A percentile compares a stretch with the other conserved stretches of the same genome.
These are phyloP conservation scores for Actinomortierella ambigua DNA, from an alignment of 371 early-diverging fungal species.

Conservation along the genomic window DNA sequence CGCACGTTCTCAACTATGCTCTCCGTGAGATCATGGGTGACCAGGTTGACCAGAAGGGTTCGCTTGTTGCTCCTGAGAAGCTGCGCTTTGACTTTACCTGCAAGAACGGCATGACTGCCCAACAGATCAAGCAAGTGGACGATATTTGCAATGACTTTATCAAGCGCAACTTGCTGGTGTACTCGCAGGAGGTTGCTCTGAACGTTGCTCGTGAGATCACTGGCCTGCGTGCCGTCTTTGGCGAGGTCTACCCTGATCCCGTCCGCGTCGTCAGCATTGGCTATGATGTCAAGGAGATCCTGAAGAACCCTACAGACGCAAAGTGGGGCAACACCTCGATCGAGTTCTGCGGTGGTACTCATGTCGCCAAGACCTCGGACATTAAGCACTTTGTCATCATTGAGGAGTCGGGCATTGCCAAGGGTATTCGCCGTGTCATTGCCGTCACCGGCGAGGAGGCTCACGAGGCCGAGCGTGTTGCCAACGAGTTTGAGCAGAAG, in stretches of 20 bases:
- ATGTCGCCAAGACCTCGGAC: slow-evolving; percentile 92
- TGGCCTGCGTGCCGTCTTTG: slow-evolving; percentile 95
- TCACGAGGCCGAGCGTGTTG: slow-evolving; percentile 65
- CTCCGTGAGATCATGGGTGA: slow-evolving; percentile 83
- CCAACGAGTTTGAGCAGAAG: slow-evolving; percentile 67
- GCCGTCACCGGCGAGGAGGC: slow-evolving; percentile 97
- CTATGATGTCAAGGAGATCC: slow-evolving; percentile 86
- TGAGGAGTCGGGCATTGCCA: slow-evolving; percentile 95
- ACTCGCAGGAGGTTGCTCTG: slow-evolving; percentile 87
- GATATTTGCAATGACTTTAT: slow-evolving; percentile 84
- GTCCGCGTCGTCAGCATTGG: slow-evolving; percentile 95
- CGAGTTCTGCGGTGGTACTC: slow-evolving; percentile 99
- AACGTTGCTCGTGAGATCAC: slow-evolving; percentile 80
- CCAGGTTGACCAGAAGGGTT: slow-evolving; percentile 95
- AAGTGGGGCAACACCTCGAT: slow-evolving; percentile 84
- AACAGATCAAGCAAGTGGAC: slow-evolving; percentile 87
- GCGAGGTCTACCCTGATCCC: slow-evolving; percentile 97
- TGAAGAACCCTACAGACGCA: slow-evolving; percentile 79
- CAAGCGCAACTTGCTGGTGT: slow-evolving; percentile 74
- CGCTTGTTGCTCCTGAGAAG: slow-evolving; percentile 96
- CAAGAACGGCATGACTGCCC: slow-evolving; percentile 78
- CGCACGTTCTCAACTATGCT: slow-evolving; percentile 98
- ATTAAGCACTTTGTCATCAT: slow-evolving; percentile 90
- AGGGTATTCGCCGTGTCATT: slow-evolving; percentile 97
- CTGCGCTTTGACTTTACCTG: slow-evolving; percentile 97